Percentiles rank a stretch among this genome's conserved stretches.
phyloP scores from a whole-genome alignment of 202 grass and related monocot species.

The Hordeum pubiflorum region DNA sequence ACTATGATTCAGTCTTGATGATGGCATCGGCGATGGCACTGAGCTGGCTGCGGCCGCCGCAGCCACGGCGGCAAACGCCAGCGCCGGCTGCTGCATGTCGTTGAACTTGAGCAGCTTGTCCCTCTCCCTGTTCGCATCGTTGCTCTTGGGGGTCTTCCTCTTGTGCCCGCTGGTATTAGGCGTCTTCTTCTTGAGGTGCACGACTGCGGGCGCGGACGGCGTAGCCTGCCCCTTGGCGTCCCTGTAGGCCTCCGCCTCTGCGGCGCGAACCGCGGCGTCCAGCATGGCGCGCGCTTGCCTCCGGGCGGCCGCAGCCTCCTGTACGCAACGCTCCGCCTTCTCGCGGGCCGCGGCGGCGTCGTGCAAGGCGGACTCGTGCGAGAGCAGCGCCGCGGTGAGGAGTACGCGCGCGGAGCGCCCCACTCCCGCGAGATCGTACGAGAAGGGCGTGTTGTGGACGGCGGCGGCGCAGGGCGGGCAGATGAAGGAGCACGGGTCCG shows the following conservation, averaged over 20 bases:
- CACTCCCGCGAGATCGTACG: neutral
- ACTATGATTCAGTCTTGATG: neutral
- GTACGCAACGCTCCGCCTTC: constrained; percentile 46
- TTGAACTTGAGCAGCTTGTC: constrained; percentile 44
- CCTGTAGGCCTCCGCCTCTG: constrained; percentile 32
- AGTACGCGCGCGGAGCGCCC: constrained; percentile 35
- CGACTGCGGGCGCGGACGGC: neutral
- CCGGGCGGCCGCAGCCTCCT: constrained; percentile 48
- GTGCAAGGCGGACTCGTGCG: constrained; percentile 44
- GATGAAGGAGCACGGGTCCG: constrained; percentile 42
- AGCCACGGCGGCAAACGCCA: neutral
- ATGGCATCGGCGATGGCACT: neutral
- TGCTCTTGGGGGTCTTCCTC: constrained; percentile 35
- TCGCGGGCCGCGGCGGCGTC: constrained; percentile 37
- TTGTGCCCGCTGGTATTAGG: constrained; percentile 23
- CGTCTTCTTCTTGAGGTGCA: neutral
- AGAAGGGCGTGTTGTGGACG: neutral
- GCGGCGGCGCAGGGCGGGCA: constrained; percentile 53
- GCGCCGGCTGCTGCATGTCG: constrained; percentile 24
- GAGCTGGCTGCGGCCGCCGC: constrained; percentile 21
- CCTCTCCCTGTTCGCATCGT: constrained; percentile 30
- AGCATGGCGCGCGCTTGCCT: constrained; percentile 50
- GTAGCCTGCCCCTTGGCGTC: neutral
- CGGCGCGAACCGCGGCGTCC: constrained; percentile 37
- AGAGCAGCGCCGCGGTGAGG: constrained; percentile 55